Evolutionary conservation across 148 eudicot genomes (phyloP), one percentile per base, ranked within the genome.

Genomic region (Diospyros lotus): DNA sequence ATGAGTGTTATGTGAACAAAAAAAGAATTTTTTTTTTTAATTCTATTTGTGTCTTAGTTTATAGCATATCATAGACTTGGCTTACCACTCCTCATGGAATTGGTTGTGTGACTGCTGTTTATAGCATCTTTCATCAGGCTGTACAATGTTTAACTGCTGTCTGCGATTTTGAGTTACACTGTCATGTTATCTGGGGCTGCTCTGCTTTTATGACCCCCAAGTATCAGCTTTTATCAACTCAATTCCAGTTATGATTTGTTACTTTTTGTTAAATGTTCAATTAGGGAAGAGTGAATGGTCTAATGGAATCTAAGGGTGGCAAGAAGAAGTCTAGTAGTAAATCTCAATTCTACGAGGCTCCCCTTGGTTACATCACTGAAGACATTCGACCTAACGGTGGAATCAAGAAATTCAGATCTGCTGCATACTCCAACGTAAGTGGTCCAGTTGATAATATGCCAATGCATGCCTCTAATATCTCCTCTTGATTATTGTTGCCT

Each of bases 251-350:
- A 52, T 75, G 77, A 66, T 60, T 68, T 46, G 7, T 3, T 59
- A 18, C 12, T 28, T 28, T 18, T 28, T 28, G 4, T 66, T 9
- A 1, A 28, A 75, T 48, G 11, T 64, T 48, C 41, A 41, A 40
- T 12, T 73, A 71, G 78, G 75, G 42, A 78, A 80, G 74, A 54
- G 68, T 92, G 91, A 85, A 91, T 92, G 97, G 64, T 79, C 84
- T 92, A 84, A 92, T 92, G 97, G 97, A 92, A 76, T 80, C 92
- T 4, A 89, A 89, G 76, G 94, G 97, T 80, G 97, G 97, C 78
- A 87, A 89, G 60, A 87, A 91, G 82, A 85, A 89, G 87, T 92
- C 97, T 73, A 85, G 89, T 62, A 76, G 86, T 84, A 87, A 63
- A 50, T 85, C 77, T 46, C 66, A 71, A 48, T 81, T 81, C 17